Conservation (phyloP, 2,329 filamentous ascomycete genomes). For the Ophiobolus disseminans region DNA sequence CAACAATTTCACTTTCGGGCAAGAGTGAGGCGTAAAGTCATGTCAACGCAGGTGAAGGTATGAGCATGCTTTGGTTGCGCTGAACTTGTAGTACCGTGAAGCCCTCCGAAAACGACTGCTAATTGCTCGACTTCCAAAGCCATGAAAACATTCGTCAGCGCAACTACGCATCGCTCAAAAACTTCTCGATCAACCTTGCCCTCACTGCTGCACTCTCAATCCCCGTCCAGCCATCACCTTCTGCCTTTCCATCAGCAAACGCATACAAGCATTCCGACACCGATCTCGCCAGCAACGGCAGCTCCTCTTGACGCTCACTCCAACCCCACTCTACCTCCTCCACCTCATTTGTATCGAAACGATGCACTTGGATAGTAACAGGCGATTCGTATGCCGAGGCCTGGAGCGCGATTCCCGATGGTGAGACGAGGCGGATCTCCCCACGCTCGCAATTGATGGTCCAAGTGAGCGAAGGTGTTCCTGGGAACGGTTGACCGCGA, state of each 20-base stretch:
- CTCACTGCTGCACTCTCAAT: constrained; percentile 33
- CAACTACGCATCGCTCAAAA: no score
- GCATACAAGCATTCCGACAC: constrained; percentile 25
- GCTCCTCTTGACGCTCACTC: constrained; percentile 43
- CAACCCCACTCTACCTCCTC: constrained; percentile 54
- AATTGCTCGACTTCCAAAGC: no score
- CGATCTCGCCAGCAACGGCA: constrained; percentile 28
- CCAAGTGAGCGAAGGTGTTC: constrained; percentile 17
- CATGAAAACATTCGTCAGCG: no score
- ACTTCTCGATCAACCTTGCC: constrained; percentile 23
- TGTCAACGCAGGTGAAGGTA: no score
- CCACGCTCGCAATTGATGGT: constrained; percentile 25
- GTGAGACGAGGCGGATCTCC: constrained; percentile 30
- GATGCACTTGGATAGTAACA: constrained; percentile 58
- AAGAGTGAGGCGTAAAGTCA: no score
- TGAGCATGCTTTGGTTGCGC: no score
- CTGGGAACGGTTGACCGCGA: constrained; percentile 22
- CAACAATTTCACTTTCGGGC: no score
- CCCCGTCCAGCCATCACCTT: constrained; percentile 34
- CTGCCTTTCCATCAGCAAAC: constrained; percentile 29
- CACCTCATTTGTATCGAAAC: constrained; percentile 57
- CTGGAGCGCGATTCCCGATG: constrained; percentile 26
- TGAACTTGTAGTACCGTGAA: no score
- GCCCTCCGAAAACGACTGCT: no score
- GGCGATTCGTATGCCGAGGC: constrained; percentile 40